Base-by-base conservation (phyloP, 306 rosid genomes). In the Corylus avellana region DNA sequence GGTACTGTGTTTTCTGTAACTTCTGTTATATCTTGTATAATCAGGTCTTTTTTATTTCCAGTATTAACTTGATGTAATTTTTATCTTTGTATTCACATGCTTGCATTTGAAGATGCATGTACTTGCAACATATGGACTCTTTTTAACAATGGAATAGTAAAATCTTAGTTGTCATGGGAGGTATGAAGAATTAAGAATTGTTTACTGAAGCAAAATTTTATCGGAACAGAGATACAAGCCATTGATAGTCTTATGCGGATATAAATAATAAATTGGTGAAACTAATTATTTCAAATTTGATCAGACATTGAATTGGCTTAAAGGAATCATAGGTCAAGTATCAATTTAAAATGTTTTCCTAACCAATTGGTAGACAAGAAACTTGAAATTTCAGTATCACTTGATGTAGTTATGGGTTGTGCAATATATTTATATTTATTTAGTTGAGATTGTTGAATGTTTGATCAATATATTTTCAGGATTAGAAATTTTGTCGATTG, bases 1-100 rank as follows among this genome's bases (percentile, higher is more conserved):
- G 98, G 98, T 94, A 91, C 81, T 70, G 37, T 79, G 53, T 74
- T 75, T 73, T 57, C 61, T 46, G 54, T 20, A 47, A 70, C 50
- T 20, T 46, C 55, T 32, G 42, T 72, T 25, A 44, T 12, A 12
- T 5, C 56, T 53, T 47, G 51, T 56, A 66, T 81, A 72, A 66
- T 18, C 17, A 17, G 27, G 63, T 72, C 27, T 68, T 72, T 8
- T 35, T 73, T 63, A 55, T 63, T 64, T 56, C 27, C 37, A 11
- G 55, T 68, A 42, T 56, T 49, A 53, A 83, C 46, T 20, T 16
- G 53, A 22, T 82, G 37, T 75, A 72, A 48, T 72, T 79, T 29
- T 27, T 66, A 42, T 67, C 70, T 75, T 53, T 68, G 68, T 73
- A 39, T 37, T 25, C 25, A 16, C 66, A 59, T 17, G 32, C 12